These are phyloP conservation scores for Aspergillus sp. DNA, from an alignment of 2,329 filamentous ascomycete species.

Conservation along the genomic window DNA sequence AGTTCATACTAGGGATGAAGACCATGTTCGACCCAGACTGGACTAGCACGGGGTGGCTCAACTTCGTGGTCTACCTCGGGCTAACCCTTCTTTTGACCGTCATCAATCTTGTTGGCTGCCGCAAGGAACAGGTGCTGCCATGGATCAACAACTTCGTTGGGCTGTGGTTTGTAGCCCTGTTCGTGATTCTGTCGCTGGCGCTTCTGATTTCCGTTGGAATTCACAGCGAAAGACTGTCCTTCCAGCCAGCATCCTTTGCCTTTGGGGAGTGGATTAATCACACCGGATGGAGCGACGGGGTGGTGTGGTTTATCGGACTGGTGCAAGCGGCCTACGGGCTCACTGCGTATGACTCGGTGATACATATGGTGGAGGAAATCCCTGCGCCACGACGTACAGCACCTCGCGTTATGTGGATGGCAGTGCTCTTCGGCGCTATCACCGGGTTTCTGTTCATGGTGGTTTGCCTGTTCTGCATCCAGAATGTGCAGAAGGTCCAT, in stretches of 20 bases:
- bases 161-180: conserved; percentile 43
- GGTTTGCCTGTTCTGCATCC: conserved; percentile 44
- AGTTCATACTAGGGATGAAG: conserved; percentile 50
- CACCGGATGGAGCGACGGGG: conserved; percentile 46
- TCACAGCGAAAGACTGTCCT: conserved; percentile 34
- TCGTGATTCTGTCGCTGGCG: conserved; percentile 44
- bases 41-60: conserved; percentile 41
- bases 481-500: conserved; percentile 36
- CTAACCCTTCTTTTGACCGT: conserved; percentile 40
- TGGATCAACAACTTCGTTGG: conserved; percentile 50
- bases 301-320: conserved; percentile 50
- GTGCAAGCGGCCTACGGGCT: conserved; percentile 49
- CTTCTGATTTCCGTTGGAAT: conserved; percentile 45
- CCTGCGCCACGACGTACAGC: conserved; percentile 43
- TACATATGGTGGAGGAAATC: conserved; percentile 51
- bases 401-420: conserved; percentile 46
- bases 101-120: conserved; percentile 45
- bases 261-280: conserved; percentile 45
- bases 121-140: conserved; percentile 40
- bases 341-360: conserved; percentile 50
- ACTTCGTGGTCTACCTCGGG: conserved; percentile 48
- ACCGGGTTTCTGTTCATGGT: conserved; percentile 46
- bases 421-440: conserved; percentile 41
- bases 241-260: conserved; percentile 43
- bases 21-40: conserved; percentile 43